Conservation (phyloP, 257 asterid species). For the Solanum rostratum region DNA sequence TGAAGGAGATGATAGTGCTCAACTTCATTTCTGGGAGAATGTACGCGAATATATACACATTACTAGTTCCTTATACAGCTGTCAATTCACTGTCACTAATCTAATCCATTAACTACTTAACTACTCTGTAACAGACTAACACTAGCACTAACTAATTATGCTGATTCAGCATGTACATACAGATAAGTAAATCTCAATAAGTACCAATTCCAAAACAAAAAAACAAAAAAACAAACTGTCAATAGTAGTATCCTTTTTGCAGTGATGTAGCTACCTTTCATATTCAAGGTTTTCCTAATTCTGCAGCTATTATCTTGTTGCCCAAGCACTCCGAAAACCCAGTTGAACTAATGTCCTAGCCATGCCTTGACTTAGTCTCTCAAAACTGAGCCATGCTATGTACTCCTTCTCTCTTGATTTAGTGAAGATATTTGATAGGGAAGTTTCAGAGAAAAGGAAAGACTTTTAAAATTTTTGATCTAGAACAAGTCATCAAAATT, state of each 20-base stretch:
- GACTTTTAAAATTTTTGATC: not conserved
- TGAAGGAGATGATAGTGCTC: not conserved
- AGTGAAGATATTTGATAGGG: not conserved
- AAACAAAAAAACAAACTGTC: not conserved
- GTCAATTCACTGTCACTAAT: not conserved
- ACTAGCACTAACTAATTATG: not conserved
- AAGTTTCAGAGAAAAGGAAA: not conserved
- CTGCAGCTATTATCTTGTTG: not conserved
- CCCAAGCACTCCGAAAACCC: not conserved
- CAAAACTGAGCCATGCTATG: not conserved
- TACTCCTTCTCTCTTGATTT: not conserved
- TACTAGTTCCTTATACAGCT: not conserved
- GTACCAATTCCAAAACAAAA: not conserved
- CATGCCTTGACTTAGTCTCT: not conserved
- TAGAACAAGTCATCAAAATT: not conserved
- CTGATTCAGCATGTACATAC: not conserved
- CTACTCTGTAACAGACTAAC: not conserved
- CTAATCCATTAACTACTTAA: not conserved
- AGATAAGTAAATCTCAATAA: not conserved
- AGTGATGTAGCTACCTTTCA: not conserved
- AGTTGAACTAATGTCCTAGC: not conserved
- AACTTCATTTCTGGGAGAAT: not conserved
- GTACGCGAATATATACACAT: not conserved
- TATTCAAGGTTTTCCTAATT: not conserved
- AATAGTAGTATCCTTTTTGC: not conserved